Evolutionary conservation across 2,329 filamentous ascomycete genomes (phyloP), one percentile per base, ranked within the genome.

Genomic region (Didymella lethalis): DNA sequence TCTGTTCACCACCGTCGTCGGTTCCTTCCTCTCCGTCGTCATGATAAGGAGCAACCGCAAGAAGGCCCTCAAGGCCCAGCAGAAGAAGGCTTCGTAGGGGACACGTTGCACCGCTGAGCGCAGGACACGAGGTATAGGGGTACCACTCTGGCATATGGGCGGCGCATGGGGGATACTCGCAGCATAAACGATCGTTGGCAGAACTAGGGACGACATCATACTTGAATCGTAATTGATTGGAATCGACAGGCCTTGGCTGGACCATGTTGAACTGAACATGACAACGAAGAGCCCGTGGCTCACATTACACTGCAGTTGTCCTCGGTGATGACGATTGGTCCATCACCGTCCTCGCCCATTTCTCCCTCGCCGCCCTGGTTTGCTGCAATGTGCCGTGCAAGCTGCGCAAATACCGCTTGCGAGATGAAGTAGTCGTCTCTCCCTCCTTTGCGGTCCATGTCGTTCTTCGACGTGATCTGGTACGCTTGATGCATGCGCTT

Each of bases 1-100:
- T 46, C 85, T 99, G 67, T 93, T 90, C 65, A 93, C 90, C 61
- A 93, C 95, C 59, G 93, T 99, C 60, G 94, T 99, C 62, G 95
- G 95, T 64, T 96, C 92, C 61, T 99, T 99, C 84, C 85, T 99
- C 68, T 90, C 91, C 72, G 89, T 97, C 75, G 94, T 99, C 75
- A 99, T 99, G 95, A 98, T 99, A 82, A 88, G 92, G 78, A 98
- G 94, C 85, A 97, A 97, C 84, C 86, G 90, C 78, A 98, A 98
- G 88, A 97, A 95, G 87, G 92, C 92, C 3, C 89, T 92, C 68
- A 99, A 98, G 86, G 93, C 93, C 80, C 90, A 90, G 57, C 89
- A 90, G 84, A 96, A 97, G 88, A 95, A 96, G 88, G 87, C 89
- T 61, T 74, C 67, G 20, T 77, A 64, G 64, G 53, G 11, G 51